Base-by-base conservation (phyloP, 1,284 basidiomycete species). In the Amylostereum chailletii region DNA sequence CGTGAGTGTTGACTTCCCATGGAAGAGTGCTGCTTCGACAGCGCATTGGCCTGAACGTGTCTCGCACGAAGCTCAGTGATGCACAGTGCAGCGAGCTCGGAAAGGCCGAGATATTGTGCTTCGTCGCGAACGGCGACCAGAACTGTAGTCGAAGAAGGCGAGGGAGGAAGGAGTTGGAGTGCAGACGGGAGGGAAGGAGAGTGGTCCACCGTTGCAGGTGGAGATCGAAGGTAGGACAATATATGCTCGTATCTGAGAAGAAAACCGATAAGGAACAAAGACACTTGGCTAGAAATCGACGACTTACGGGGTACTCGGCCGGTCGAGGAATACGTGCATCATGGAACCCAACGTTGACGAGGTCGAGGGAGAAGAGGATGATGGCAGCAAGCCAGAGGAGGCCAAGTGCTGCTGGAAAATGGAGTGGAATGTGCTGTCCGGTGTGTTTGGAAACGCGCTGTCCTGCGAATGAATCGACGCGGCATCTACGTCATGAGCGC, bases 241-340 rank as follows among this genome's bases (percentile, higher is more conserved):
- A 90, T 74, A 60, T 88, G 81, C 1, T 69, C 58, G 57, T 88
- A 88, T 58, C 85, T 88, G 56, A 30, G 30, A 39, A 53, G 31
- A 52, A 46, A 34, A 45, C 2, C 47, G 19, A 47, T 51, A 26
- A 51, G 42, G 26, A 10, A 10, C 33, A 19, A 43, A 3, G 26
- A 42, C 7, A 32, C 3, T n/a, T 6, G 11, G 19, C 38, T 5
- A 44, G 39, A 36, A 27, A 7, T 31, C 27, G 29, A 54, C 0
- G 11, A 77, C 86, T 71, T 67, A 90, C 84, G 87, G 83, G 40
- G 78, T 69, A 58, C 86, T 87, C 1, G 86, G 76, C 39, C 87
- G 71, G 59, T 90, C 87, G n/a, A 90, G 68, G 65, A 90, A 90
- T n/a, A 90, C 59, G 55, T 87, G 83, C 37, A 89, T 65, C 19